Evolutionary conservation across 257 asterid species (phyloP).

Genomic region (Nyctanthes arbortristis): DNA sequence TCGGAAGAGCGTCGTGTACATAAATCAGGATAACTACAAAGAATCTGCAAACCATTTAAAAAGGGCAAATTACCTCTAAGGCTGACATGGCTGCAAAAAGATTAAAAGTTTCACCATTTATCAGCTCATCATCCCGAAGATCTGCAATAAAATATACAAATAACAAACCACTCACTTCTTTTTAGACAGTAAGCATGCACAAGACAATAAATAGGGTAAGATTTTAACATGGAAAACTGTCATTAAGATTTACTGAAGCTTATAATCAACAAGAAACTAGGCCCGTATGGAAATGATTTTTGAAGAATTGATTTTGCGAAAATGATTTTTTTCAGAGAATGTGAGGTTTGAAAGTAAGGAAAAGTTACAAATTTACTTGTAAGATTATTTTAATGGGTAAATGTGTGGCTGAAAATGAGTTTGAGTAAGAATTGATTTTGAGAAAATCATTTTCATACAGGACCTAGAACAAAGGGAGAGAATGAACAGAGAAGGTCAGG

Average conservation of each 20-base stretch:
- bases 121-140: slow-evolving; percentile 86
- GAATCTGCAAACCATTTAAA: neutral
- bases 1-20: too few relatives aligned
- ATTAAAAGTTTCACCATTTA: slow-evolving; percentile 83
- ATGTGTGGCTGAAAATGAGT: too few relatives aligned
- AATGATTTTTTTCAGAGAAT: too few relatives aligned
- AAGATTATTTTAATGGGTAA: too few relatives aligned
- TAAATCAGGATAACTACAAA: slow-evolving; percentile 4
- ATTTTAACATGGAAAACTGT: slow-evolving; percentile 1
- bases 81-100: slow-evolving; percentile 99
- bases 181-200: neutral
- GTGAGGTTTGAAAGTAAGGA: too few relatives aligned
- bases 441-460: too few relatives aligned
- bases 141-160: slow-evolving; percentile 49
- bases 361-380: too few relatives aligned
- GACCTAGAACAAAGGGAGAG: too few relatives aligned
- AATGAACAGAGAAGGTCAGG: too few relatives aligned
- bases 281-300: too few relatives aligned
- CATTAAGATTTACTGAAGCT: neutral
- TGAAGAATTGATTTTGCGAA: too few relatives aligned
- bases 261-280: neutral
- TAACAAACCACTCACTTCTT: slow-evolving; percentile 10
- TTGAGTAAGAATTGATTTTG: too few relatives aligned
- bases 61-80: slow-evolving; percentile 76
- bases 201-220: neutral